phyloP scores from a whole-genome alignment of 1,284 basidiomycete species.

The Schizophyllum commune region DNA sequence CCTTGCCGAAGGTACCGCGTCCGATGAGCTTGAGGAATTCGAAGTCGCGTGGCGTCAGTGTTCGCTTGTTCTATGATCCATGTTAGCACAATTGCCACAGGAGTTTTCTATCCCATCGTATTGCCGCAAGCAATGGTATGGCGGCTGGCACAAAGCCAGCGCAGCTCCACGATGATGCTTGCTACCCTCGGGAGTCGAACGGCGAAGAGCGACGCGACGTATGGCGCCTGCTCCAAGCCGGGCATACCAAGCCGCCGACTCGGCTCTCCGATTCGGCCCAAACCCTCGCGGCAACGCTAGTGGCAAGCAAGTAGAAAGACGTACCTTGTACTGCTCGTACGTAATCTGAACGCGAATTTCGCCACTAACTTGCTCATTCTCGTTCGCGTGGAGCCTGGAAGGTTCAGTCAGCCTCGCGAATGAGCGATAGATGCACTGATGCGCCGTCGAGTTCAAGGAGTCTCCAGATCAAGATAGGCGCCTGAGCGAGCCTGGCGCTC shows the following conservation, averaged over 20 bases:
- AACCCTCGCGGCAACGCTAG: no score
- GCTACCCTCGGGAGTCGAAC: no score
- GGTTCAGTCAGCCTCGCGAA: conserved; percentile 8
- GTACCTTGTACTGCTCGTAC: conserved; percentile 84
- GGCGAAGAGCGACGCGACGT: no score
- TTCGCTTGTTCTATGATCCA: conserved; percentile 60
- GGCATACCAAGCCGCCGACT: no score
- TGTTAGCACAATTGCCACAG: conserved; percentile 12
- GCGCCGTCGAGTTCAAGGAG: no score
- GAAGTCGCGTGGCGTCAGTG: conserved; percentile 88
- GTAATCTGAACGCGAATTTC: conserved; percentile 94
- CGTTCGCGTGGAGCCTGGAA: conserved; percentile 66
- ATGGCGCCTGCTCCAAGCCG: no score
- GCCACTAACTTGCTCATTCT: conserved; percentile 78
- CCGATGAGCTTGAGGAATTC: conserved; percentile 99
- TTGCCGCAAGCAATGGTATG: conserved; percentile 3
- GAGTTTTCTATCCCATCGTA: conserved; percentile 8
- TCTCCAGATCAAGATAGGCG: no score
- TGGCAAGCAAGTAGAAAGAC: conserved; percentile 17
- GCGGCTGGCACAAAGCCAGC: conserved; percentile 5
- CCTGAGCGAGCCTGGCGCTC: no score
- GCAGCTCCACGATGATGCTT: conserved; percentile 2
- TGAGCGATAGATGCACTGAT: background rate
- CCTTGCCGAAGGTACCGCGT: conserved; percentile 96
- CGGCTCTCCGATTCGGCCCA: no score